These are phyloP conservation scores for Pseudogymnoascus sp. DNA, from an alignment of 2,329 filamentous ascomycete genomes.

Conservation along the genomic window DNA sequence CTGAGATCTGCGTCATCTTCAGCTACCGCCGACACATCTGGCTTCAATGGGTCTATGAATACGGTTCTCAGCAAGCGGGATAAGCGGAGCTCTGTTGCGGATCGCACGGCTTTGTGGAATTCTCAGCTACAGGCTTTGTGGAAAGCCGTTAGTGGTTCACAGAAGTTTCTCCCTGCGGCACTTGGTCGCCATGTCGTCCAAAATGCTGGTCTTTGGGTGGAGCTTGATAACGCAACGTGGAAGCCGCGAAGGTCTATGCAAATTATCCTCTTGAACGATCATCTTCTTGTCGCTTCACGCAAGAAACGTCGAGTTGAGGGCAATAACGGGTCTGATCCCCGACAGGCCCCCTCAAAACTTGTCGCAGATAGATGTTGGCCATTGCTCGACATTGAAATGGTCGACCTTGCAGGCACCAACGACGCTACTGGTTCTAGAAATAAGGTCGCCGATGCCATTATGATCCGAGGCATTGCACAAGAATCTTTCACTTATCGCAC, in stretches of 20 bases:
- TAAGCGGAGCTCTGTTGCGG: conserved; percentile 81
- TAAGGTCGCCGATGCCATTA: conserved; percentile 76
- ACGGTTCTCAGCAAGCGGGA: conserved; percentile 57
- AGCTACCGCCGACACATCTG: conserved; percentile 38
- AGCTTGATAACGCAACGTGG: conserved; percentile 95
- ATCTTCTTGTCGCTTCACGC: conserved; percentile 79
- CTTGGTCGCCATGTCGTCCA: conserved; percentile 89
- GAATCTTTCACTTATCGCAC: conserved; percentile 94
- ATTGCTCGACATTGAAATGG: conserved; percentile 82
- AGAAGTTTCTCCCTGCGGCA: conserved; percentile 88
- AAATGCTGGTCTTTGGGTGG: conserved; percentile 89
- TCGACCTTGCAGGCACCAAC: conserved; percentile 67
- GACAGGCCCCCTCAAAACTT: conserved; percentile 55
- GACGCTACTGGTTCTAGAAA: conserved; percentile 48
- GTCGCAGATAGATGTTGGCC: conserved; percentile 94
- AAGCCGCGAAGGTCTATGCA: conserved; percentile 84
- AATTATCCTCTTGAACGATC: conserved; percentile 88
- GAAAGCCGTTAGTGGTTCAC: conserved; percentile 95
- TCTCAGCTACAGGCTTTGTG: conserved; percentile 72
- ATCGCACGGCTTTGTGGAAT: conserved; percentile 58
- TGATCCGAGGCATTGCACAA: conserved; percentile 73
- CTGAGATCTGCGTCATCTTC: conserved; percentile 51
- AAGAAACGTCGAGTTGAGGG: conserved; percentile 86
- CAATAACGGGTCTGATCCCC: conserved; percentile 39
- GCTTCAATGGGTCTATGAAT: conserved; percentile 43